A percentile compares a stretch with the other conserved stretches of the same genome.
These are phyloP conservation scores for Annulohypoxylon moriforme DNA, from an alignment of 495 filamentous ascomycete genomes.

Conservation along the genomic window DNA sequence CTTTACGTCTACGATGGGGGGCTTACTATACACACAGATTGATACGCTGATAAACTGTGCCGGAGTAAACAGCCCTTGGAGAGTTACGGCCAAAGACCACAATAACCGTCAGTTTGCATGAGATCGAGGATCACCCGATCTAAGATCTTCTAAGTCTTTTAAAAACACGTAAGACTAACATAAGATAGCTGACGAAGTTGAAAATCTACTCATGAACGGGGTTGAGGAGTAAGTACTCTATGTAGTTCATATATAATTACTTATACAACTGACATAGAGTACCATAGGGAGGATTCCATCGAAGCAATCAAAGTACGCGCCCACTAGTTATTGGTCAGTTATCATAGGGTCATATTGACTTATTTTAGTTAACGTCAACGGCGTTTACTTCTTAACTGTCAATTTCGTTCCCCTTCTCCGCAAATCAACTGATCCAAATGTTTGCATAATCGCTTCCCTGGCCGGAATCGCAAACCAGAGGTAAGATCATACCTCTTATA, in stretches of 20 bases:
- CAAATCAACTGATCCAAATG: slow-evolving; percentile 1
- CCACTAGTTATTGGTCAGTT: not conserved
- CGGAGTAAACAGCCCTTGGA: not conserved
- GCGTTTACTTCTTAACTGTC: slow-evolving; percentile 4
- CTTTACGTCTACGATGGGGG: not conserved
- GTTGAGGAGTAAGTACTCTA: not conserved
- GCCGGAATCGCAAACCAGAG: slow-evolving; percentile 5
- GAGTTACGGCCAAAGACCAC: not conserved
- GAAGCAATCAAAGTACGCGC: not conserved
- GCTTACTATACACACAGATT: not conserved
- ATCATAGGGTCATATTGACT: not conserved
- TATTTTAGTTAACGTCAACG: slow-evolving; percentile 2
- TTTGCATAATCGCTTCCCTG: slow-evolving; percentile 1
- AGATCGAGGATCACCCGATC: not conserved
- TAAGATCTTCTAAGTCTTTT: not conserved
- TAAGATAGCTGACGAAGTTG: slow-evolving; percentile 1
- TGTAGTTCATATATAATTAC: not conserved
- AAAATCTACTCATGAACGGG: not conserved
- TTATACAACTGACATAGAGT: not conserved
- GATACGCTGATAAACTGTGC: slow-evolving; percentile 1
- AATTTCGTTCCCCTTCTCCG: not conserved
- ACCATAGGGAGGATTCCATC: not conserved
- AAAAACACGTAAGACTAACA: not conserved
- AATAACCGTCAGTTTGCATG: not conserved
- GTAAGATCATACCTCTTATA: not conserved